These are phyloP conservation scores for Nepenthes mirabilis DNA, from an alignment of 148 eudicot species.

Conservation along the genomic window DNA sequence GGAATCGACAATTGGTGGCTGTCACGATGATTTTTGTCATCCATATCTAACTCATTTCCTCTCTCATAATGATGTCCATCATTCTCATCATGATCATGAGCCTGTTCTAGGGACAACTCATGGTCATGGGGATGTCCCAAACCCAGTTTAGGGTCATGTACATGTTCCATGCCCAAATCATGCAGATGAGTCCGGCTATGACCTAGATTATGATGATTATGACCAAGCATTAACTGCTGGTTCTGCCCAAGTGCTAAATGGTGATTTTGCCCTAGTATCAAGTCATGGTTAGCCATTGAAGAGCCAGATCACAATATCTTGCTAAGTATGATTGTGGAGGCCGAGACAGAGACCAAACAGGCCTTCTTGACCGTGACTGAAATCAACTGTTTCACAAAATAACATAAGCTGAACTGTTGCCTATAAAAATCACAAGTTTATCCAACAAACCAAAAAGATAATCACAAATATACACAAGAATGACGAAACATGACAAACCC, in stretches of 20 bases:
- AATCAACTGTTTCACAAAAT: background rate
- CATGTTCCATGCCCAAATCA: background rate
- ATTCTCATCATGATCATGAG: background rate
- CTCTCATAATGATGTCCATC: background rate
- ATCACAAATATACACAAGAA: too few species aligned
- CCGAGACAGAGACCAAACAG: background rate
- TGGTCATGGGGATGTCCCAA: background rate
- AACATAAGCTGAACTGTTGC: background rate
- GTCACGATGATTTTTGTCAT: background rate
- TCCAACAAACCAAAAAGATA: too few species aligned
- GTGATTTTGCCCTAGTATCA: background rate
- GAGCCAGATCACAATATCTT: background rate
- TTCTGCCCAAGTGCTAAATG: background rate
- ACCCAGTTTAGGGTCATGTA: background rate
- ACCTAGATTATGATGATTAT: background rate
- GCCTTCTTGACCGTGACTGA: background rate
- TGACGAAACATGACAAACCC: too few species aligned
- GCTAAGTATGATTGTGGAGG: background rate
- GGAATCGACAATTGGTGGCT: background rate
- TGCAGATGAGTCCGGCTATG: background rate
- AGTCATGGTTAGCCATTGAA: conserved; percentile 1
- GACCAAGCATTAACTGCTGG: conserved; percentile 1
- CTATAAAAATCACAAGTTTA: too few species aligned
- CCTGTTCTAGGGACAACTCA: background rate
- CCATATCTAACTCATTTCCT: background rate